Evolutionary conservation across 148 eudicot species (phyloP).

Genomic region (Arbutus unedo): DNA sequence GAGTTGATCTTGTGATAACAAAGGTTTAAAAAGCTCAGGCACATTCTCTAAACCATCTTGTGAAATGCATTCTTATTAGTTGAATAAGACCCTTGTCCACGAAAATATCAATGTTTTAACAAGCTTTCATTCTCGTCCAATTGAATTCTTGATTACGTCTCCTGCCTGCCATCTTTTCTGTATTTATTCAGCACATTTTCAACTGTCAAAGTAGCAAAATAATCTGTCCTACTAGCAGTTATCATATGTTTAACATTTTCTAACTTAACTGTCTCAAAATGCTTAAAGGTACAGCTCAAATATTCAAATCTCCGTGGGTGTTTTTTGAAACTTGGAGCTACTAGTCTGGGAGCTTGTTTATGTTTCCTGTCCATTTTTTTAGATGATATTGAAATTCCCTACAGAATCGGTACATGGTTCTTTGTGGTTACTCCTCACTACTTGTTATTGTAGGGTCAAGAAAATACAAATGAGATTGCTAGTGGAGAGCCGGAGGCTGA

Average conservation of each 20-base stretch:
- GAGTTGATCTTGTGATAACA: background rate
- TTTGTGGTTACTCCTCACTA: constrained; percentile 11
- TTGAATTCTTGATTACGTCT: background rate
- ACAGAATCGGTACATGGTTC: background rate
- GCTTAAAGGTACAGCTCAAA: background rate
- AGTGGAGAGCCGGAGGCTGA: constrained; percentile 43
- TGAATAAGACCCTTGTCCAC: background rate
- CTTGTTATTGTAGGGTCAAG: constrained; percentile 45
- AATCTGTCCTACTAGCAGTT: background rate
- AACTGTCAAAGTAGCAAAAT: background rate
- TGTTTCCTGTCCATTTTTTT: background rate
- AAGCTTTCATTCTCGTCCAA: background rate
- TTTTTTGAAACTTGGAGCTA: background rate
- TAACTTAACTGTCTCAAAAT: background rate
- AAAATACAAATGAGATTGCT: constrained; percentile 36
- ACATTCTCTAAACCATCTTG: background rate
- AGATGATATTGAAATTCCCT: background rate
- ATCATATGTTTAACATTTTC: background rate
- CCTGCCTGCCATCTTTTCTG: background rate
- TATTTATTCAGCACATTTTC: background rate
- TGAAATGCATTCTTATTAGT: background rate
- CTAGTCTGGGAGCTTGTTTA: background rate
- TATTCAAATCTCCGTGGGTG: background rate
- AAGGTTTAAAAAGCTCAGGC: background rate
- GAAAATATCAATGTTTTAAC: background rate